These are phyloP conservation scores for Aspergillus tamarii DNA, from an alignment of 2,329 filamentous ascomycete genomes.

Conservation along the genomic window DNA sequence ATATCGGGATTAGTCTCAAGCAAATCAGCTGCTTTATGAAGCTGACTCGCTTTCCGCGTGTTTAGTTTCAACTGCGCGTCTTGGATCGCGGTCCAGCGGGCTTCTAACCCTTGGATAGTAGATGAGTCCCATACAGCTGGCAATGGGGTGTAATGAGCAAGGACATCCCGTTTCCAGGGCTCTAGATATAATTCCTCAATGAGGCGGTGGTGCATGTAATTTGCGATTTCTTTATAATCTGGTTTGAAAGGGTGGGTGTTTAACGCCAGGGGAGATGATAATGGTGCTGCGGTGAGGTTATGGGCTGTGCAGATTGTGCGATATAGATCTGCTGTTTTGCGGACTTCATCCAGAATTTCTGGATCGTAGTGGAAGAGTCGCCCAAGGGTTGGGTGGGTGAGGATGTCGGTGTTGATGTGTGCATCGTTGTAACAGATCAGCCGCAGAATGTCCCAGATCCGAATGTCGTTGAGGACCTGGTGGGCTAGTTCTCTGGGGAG, in stretches of 20 bases:
- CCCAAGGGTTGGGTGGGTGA: slow-evolving; percentile 7
- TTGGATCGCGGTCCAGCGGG: slow-evolving; percentile 8
- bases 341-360: not conserved
- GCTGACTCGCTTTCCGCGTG: slow-evolving; percentile 11
- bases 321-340: not conserved
- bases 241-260: not conserved
- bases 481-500: slow-evolving; percentile 25
- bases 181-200: not conserved
- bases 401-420: slow-evolving; percentile 13
- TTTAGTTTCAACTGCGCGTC: slow-evolving; percentile 12
- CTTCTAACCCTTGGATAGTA: not conserved
- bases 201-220: not conserved
- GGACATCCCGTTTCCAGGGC: not conserved
- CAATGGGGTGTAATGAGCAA: not conserved
- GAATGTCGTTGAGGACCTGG: slow-evolving; percentile 26
- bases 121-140: not conserved
- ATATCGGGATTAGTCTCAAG: slow-evolving; percentile 27
- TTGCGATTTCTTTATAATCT: not conserved
- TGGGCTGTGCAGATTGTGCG: not conserved
- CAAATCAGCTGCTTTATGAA: slow-evolving; percentile 19
- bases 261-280: not conserved
- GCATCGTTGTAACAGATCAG: slow-evolving; percentile 15
- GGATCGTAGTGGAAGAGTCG: too few species aligned
- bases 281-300: not conserved
- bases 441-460: slow-evolving; percentile 22